phyloP scores from a whole-genome alignment of 2,329 filamentous ascomycete genomes.

The Aspergillus pseudotamarii region DNA sequence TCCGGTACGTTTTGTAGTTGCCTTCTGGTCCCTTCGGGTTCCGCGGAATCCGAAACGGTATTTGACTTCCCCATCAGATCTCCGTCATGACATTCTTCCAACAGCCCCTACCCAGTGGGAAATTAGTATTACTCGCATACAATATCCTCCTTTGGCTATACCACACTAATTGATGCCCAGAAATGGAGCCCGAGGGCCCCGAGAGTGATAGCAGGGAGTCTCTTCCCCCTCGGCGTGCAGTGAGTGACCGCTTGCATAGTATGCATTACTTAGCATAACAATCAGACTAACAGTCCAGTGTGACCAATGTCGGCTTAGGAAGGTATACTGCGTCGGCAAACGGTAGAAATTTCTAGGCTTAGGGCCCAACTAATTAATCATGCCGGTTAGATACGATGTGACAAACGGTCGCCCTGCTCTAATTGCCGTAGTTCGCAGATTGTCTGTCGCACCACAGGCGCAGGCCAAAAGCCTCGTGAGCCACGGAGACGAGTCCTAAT shows the following conservation, averaged over 20 bases:
- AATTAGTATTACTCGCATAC: neutral
- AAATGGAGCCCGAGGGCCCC: conserved; percentile 36
- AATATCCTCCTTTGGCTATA: neutral
- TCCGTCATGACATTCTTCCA: neutral
- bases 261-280: neutral
- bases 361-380: conserved; percentile 3
- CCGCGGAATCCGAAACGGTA: conserved; percentile 8
- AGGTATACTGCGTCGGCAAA: conserved; percentile 24
- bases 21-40: neutral
- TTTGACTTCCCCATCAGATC: conserved; percentile 4
- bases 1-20: neutral
- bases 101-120: neutral
- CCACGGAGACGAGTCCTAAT: conserved; percentile 44
- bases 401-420: conserved; percentile 45
- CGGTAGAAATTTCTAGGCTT: neutral
- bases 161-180: neutral
- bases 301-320: conserved; percentile 38
- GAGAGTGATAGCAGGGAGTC: conserved; percentile 28
- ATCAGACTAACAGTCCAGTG: conserved; percentile 27
- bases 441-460: conserved; percentile 41
- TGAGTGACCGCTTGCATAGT: conserved; percentile 24
- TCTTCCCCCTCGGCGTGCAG: conserved; percentile 30
- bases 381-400: conserved; percentile 42
- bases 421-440: conserved; percentile 43
- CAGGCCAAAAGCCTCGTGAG: conserved; percentile 38